Evolutionary conservation across 2,329 filamentous ascomycete species (phyloP), one percentile per base, ranked within the genome.

Genomic region (Fusarium sp.): DNA sequence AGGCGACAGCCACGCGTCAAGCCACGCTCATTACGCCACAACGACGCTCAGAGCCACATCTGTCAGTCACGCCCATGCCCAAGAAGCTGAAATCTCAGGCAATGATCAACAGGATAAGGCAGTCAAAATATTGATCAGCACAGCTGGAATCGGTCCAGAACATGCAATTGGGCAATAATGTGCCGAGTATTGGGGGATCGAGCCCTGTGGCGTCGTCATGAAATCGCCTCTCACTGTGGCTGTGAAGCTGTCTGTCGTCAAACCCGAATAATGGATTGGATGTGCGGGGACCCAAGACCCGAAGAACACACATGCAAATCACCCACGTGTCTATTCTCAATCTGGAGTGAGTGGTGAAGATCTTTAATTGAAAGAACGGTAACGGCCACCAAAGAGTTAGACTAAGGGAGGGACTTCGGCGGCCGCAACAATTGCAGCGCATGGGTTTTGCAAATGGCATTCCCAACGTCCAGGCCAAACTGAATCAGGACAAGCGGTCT

Each of bases 401-500:
- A 22, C 56, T 62, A 57, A 45, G 58, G 60, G 62, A 73, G 63
- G 49, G 62, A 35, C 56, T 69, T 75, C 66, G 74, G 74, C 72
- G 70, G 62, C 63, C 55, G 67, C 55, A 63, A 72, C 62, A 39
- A 65, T 66, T 71, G 63, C 63, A 74, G 63, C 38, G 57, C 65
- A 72, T 70, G 62, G 70, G 45, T 62, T 65, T 72, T 70, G 39
- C 36, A 49, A 73, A 70, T 61, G 65, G 56, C 70, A 72, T 72
- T 73, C 65, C 70, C 55, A 72, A 67, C 60, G 61, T 67, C 47
- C 33, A 46, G 31, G 42, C 72, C 71, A 75, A 46, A 39, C 73
- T 76, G 45, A 49, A 77, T 69, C 53, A 61, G 70, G 75, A 18
- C 56, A 77, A 72, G 73, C 58, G 59, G 69, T 57, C 52, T 20